A percentile compares a stretch with the other conserved stretches of the same genome.
These are phyloP conservation scores for Trichoderma koningiopsis DNA, from an alignment of 2,329 filamentous ascomycete genomes.

Conservation along the genomic window DNA sequence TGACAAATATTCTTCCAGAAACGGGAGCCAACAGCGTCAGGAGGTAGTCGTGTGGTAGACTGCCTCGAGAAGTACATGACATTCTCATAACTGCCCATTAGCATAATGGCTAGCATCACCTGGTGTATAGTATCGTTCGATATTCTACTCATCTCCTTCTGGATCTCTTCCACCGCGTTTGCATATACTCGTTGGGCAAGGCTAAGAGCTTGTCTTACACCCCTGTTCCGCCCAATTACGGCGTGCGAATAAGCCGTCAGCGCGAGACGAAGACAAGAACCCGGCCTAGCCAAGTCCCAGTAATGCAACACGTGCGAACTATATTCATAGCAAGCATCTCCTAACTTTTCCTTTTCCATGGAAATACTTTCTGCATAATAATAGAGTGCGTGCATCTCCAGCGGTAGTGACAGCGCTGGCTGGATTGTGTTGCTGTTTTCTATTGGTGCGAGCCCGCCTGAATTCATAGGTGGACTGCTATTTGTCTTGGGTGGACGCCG, in stretches of 20 bases:
- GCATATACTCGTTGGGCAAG: background rate
- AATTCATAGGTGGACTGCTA: background rate
- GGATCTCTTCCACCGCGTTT: background rate
- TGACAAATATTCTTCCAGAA: background rate
- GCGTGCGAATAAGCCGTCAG: background rate
- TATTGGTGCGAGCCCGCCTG: background rate
- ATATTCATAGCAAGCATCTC: background rate
- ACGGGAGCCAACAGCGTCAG: background rate
- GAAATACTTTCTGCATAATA: background rate
- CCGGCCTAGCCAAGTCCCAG: background rate
- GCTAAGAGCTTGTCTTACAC: background rate
- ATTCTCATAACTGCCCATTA: background rate
- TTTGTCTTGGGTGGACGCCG: background rate
- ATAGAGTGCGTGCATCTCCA: background rate
- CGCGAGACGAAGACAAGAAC: background rate
- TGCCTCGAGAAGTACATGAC: background rate
- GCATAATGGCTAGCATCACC: background rate
- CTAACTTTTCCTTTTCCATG: background rate
- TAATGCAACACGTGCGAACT: background rate
- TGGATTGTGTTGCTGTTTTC: background rate
- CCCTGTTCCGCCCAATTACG: background rate
- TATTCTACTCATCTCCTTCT: background rate
- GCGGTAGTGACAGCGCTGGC: background rate
- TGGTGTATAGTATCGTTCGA: background rate
- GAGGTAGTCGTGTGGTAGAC: background rate